These are phyloP conservation scores for Arctium lappa DNA, from an alignment of 129 eudicot genomes.

Conservation along the genomic window DNA sequence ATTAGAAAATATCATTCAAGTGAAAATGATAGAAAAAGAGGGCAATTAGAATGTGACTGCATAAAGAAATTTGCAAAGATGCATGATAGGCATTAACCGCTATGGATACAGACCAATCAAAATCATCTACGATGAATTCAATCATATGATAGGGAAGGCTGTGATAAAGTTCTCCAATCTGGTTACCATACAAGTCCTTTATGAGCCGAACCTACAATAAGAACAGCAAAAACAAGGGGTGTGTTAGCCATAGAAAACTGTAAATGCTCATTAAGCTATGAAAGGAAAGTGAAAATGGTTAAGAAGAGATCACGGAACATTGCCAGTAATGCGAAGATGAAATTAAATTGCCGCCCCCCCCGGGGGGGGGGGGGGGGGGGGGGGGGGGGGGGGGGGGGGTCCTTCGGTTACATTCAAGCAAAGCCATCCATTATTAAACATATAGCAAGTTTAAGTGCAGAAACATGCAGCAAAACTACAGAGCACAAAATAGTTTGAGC, in stretches of 20 bases:
- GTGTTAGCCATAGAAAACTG: not conserved
- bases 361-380: too few relatives aligned
- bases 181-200: conserved; percentile 89
- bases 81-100: not conserved
- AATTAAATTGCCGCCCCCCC: not conserved
- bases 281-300: not conserved
- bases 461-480: not conserved
- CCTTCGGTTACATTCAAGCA: not conserved
- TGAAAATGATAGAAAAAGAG: not conserved
- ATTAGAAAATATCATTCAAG: not conserved
- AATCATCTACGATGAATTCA: conserved; percentile 71
- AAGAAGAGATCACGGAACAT: not conserved
- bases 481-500: not conserved
- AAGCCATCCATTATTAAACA: not conserved
- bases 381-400: too few relatives aligned
- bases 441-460: not conserved
- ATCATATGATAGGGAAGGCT: conserved; percentile 90
- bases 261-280: not conserved
- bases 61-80: not conserved
- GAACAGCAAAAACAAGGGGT: conserved; percentile 13
- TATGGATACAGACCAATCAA: conserved; percentile 55
- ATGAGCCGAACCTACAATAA: conserved; percentile 70
- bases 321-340: not conserved
- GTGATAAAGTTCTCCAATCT: conserved; percentile 81
- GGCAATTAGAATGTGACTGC: not conserved